A percentile compares a stretch with the other conserved stretches of the same genome.
phyloP scores from a whole-genome alignment of 2,329 filamentous ascomycete genomes.

The Zymoseptoria passerinii region DNA sequence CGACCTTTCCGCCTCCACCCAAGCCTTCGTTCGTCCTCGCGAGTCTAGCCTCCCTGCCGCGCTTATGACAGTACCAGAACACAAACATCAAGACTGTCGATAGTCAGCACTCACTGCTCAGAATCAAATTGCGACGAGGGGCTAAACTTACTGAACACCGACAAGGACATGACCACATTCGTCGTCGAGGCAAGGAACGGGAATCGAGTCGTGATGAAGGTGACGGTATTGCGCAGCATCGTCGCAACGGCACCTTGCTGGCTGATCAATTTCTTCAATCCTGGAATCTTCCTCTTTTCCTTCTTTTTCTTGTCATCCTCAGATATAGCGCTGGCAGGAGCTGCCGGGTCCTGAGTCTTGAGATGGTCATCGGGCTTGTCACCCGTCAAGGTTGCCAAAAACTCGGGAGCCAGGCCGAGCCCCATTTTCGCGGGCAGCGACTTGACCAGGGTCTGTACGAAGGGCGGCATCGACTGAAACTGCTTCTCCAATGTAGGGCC shows the following conservation, averaged over 20 bases:
- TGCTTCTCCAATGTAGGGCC: conserved; percentile 56
- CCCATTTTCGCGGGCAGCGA: conserved; percentile 77
- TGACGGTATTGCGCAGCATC: conserved; percentile 83
- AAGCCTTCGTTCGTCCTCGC: conserved; percentile 27
- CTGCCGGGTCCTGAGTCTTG: conserved; percentile 27
- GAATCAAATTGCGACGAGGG: background rate
- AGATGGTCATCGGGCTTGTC: conserved; percentile 51
- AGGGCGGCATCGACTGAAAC: conserved; percentile 61
- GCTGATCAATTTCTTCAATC: conserved; percentile 68
- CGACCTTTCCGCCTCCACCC: conserved; percentile 9
- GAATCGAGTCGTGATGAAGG: conserved; percentile 77
- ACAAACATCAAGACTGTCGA: conserved; percentile 73
- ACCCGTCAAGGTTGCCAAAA: conserved; percentile 71
- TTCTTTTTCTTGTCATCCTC: conserved; percentile 34
- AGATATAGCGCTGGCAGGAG: conserved; percentile 24
- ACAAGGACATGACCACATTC: conserved; percentile 83
- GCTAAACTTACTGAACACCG: conserved; percentile 64
- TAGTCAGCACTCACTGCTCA: conserved; percentile 16
- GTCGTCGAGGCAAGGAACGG: conserved; percentile 78
- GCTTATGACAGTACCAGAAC: conserved; percentile 97
- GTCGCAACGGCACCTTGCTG: conserved; percentile 80
- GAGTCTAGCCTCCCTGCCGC: conserved; percentile 76
- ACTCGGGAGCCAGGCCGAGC: conserved; percentile 62
- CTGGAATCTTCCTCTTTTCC: conserved; percentile 59
- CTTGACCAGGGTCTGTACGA: conserved; percentile 78